Evolutionary conservation across 805 yeast genomes (phyloP), one percentile per base, ranked within the genome.

Genomic region (Zygosaccharomyces siamensis): DNA sequence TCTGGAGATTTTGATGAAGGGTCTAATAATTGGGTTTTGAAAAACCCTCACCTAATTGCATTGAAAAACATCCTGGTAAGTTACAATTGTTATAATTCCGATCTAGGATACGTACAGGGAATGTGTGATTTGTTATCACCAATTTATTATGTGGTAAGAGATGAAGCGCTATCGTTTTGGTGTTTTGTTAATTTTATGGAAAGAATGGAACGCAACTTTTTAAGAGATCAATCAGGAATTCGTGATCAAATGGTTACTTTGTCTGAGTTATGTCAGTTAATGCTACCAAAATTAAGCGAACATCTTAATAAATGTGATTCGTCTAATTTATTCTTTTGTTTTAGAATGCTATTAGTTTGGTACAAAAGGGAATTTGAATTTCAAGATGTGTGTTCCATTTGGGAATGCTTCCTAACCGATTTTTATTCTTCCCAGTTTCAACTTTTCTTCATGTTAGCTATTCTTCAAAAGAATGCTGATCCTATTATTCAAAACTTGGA

Each of bases 71-170:
- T 93, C 52, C 72, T 93, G 35, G 74, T 89, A 48, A 87, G 97
- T 0, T 92, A 85, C 61, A 92, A 93, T 64, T 89, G 86, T 66
- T 77, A 83, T 64, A 90, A 93, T 65, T 74, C 72, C 40, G 84
- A 89, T 56, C 69, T 93, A 56, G 99, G 99, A 0, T 93, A 93
- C 61, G 96, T 93, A 16, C 99, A 93, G 70, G 99, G 99, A 1
- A 93, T 93, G 99, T 81, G 93, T 7, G 99, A 93, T 66, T 71
- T 93, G 45, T 71, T 93, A 32, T 85, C 97, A 0, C 97, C 97
- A 0, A 68, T 93, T 2, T 93, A 89, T 64, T 79, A 76, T 46
- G 68, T 73, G 7, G 53, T 74, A 7, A 76, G 77, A 55, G 95
- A 90, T 63, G 96, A 90, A 56, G 72, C 83, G 0, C 60, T 89